Evolutionary conservation across 2,329 filamentous ascomycete species (phyloP).

Genomic region (Neurospora crassa): DNA sequence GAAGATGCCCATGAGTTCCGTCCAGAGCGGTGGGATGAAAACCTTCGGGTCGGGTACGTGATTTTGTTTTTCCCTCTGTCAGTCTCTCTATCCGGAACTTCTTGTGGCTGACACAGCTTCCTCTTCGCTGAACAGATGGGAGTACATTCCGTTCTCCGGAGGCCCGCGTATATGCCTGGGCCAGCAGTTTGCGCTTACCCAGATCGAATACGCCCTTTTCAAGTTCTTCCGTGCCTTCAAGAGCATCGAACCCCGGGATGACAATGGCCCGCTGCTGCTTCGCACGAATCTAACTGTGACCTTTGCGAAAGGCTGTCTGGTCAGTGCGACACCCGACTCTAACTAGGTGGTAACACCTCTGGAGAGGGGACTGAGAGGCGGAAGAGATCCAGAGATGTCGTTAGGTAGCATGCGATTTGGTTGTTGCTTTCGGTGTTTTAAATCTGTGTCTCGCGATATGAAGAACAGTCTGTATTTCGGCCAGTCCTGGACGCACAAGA

Average conservation of each 20-base stretch:
- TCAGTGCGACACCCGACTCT: conserved; percentile 15
- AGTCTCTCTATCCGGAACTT: background rate
- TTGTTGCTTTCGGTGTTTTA: background rate
- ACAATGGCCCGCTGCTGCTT: conserved; percentile 7
- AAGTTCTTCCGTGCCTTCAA: conserved; percentile 25
- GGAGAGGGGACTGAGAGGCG: background rate
- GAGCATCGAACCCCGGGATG: conserved; percentile 19
- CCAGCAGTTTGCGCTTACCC: conserved; percentile 33
- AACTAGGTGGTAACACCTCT: background rate
- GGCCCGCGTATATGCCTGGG: conserved; percentile 37
- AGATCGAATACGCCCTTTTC: conserved; percentile 29
- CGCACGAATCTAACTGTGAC: conserved; percentile 11
- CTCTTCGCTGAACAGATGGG: conserved; percentile 22
- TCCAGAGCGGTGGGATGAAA: conserved; percentile 34
- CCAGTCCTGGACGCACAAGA: background rate
- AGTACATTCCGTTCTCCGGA: conserved; percentile 34
- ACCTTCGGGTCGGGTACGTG: conserved; percentile 19
- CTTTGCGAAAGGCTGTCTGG: conserved; percentile 16
- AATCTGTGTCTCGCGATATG: background rate
- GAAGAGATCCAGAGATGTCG: background rate
- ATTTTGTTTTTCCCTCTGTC: background rate
- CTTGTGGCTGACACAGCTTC: background rate
- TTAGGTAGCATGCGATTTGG: background rate
- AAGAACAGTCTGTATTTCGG: background rate
- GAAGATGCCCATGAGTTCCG: conserved; percentile 34